Percentiles rank a stretch among this genome's conserved stretches.
Conservation (phyloP, 495 filamentous ascomycete species). For the Hamigera avellanea region DNA sequence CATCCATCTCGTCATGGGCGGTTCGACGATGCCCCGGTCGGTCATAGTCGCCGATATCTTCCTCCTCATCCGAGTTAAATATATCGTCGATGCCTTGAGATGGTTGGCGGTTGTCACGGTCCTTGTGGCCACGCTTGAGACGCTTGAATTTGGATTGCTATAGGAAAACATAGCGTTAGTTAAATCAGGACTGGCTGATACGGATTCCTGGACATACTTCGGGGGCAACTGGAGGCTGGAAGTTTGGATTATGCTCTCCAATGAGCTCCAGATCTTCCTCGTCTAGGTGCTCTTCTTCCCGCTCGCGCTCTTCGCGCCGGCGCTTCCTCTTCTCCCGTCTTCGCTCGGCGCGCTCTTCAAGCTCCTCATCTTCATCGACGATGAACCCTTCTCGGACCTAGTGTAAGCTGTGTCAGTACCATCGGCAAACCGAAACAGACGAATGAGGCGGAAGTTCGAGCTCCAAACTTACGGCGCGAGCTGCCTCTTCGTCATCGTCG, state of each 20-base stretch:
- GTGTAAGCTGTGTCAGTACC: not conserved
- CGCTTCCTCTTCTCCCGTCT: conserved; percentile 59
- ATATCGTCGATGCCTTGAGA: conserved; percentile 74
- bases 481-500: conserved; percentile 80
- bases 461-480: conserved; percentile 29
- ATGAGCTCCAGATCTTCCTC: conserved; percentile 96
- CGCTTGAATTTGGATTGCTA: conserved; percentile 81
- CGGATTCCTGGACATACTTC: too few relatives aligned
- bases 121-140: conserved; percentile 82
- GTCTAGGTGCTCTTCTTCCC: conserved; percentile 81
- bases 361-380: conserved; percentile 82
- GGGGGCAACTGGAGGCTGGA: conserved; percentile 47
- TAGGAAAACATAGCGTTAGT: conserved; percentile 5
- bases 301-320: conserved; percentile 56
- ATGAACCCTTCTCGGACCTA: conserved; percentile 93
- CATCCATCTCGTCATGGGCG: conserved; percentile 79
- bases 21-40: conserved; percentile 37
- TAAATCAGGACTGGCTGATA: too few relatives aligned
- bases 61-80: conserved; percentile 87
- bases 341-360: conserved; percentile 51
- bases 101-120: conserved; percentile 46
- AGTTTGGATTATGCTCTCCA: conserved; percentile 60
- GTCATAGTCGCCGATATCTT: conserved; percentile 50
- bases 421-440: conserved; percentile 4
- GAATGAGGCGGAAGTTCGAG: not conserved